phyloP scores from a whole-genome alignment of 1,284 basidiomycete species.

The Peniophora sp. region DNA sequence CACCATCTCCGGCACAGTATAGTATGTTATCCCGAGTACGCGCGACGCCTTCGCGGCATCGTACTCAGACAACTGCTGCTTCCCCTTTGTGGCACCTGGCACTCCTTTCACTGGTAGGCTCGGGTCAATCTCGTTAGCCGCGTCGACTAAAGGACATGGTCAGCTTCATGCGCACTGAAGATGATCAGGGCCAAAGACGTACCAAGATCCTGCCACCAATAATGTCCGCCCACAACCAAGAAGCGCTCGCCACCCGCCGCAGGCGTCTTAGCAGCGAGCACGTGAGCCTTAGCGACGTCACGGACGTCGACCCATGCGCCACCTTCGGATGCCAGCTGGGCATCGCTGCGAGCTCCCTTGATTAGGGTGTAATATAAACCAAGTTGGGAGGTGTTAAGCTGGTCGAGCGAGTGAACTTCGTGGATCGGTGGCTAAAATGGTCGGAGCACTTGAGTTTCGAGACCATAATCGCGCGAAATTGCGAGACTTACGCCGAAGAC shows the following conservation, averaged over 20 bases:
- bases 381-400: conserved; percentile 45
- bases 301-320: conserved; percentile 48
- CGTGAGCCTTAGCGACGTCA: conserved; percentile 47
- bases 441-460: not conserved
- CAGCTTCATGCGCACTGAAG: not conserved
- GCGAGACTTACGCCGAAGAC: conserved; percentile 24
- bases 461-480: conserved; percentile 1
- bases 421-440: conserved; percentile 36
- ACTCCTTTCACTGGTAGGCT: conserved; percentile 14
- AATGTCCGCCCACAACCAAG: conserved; percentile 3
- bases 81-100: conserved; percentile 15
- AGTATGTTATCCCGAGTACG: conserved; percentile 40
- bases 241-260: conserved; percentile 41
- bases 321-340: conserved; percentile 10
- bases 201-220: conserved; percentile 25
- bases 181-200: not conserved
- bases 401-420: conserved; percentile 33
- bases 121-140: conserved; percentile 7
- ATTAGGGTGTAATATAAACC: conserved; percentile 25
- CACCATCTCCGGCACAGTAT: conserved; percentile 33
- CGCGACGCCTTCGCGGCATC: conserved; percentile 30
- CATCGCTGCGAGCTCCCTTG: conserved; percentile 13
- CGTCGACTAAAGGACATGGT: not conserved
- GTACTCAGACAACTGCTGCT: conserved; percentile 22
- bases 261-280: conserved; percentile 36